These are phyloP conservation scores for Peronosclerospora sorghi DNA, from an alignment of 352 stramenopile genomes.

Conservation along the genomic window DNA sequence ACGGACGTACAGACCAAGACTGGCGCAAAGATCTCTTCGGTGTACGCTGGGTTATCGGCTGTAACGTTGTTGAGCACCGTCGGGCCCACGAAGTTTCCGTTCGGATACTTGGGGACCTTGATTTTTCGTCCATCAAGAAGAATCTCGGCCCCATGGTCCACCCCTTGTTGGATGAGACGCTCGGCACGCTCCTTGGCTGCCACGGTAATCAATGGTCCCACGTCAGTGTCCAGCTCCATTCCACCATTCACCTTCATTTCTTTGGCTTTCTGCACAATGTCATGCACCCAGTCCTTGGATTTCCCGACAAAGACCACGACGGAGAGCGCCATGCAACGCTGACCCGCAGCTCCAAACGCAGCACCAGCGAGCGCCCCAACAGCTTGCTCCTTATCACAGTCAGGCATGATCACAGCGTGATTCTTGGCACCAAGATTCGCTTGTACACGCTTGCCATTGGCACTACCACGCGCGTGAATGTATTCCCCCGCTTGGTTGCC, in stretches of 20 bases:
- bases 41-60: slow-evolving; percentile 85
- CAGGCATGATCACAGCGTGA: slow-evolving; percentile 93
- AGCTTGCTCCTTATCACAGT: slow-evolving; percentile 87
- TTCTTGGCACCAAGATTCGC: slow-evolving; percentile 98
- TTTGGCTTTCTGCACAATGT: slow-evolving; percentile 87
- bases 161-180: slow-evolving; percentile 77
- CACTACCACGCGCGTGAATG: slow-evolving; percentile 84
- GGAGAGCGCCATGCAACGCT: slow-evolving; percentile 96
- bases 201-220: slow-evolving; percentile 85
- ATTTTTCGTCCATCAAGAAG: slow-evolving; percentile 89
- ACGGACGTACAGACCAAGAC: slow-evolving; percentile 88
- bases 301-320: slow-evolving; percentile 94
- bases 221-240: slow-evolving; percentile 53
- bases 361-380: slow-evolving; percentile 84
- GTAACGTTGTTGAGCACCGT: slow-evolving; percentile 85
- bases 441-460: slow-evolving; percentile 91
- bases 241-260: slow-evolving; percentile 87
- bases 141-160: slow-evolving; percentile 85
- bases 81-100: slow-evolving; percentile 93
- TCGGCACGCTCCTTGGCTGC: slow-evolving; percentile 85
- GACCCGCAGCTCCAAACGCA: slow-evolving; percentile 93
- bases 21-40: slow-evolving; percentile 96
- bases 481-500: slow-evolving; percentile 89
- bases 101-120: slow-evolving; percentile 85
- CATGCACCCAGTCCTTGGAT: slow-evolving; percentile 86